Evolutionary conservation across 805 yeast species (phyloP).

Genomic region (Kuraishia ogatae): DNA sequence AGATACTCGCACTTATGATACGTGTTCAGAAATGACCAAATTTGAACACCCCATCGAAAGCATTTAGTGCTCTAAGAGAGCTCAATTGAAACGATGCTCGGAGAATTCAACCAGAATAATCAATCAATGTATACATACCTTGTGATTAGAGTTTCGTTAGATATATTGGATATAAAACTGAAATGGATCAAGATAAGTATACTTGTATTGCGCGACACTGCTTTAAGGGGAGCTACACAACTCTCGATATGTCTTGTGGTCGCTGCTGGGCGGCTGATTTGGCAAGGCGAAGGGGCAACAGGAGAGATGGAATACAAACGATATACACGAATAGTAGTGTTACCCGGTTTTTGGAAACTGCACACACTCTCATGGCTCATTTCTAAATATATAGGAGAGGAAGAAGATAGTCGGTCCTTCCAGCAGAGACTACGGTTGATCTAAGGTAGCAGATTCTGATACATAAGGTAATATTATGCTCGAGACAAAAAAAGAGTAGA

Average conservation of each 20-base stretch:
- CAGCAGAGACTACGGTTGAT: too few relatives aligned
- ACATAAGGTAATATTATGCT: too few relatives aligned
- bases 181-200: not conserved
- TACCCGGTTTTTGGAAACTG: not conserved
- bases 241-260: not conserved
- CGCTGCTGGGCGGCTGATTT: not conserved
- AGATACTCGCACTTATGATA: not conserved
- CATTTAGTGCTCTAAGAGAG: not conserved
- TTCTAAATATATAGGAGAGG: not conserved
- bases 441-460: too few relatives aligned
- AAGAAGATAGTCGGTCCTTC: too few relatives aligned
- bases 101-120: not conserved
- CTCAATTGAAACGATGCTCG: not conserved
- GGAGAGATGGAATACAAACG: slow-evolving; percentile 2
- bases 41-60: not conserved
- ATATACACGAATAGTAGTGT: not conserved
- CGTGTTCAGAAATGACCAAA: not conserved
- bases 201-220: not conserved
- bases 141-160: not conserved
- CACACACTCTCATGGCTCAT: not conserved
- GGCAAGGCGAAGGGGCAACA: not conserved
- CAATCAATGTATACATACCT: not conserved
- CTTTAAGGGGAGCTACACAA: not conserved
- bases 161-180: not conserved
- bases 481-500: too few relatives aligned